Percentiles rank a stretch among this genome's conserved stretches.
Conservation (phyloP, 2,329 filamentous ascomycete species). For the Bipolaris gigantea region DNA sequence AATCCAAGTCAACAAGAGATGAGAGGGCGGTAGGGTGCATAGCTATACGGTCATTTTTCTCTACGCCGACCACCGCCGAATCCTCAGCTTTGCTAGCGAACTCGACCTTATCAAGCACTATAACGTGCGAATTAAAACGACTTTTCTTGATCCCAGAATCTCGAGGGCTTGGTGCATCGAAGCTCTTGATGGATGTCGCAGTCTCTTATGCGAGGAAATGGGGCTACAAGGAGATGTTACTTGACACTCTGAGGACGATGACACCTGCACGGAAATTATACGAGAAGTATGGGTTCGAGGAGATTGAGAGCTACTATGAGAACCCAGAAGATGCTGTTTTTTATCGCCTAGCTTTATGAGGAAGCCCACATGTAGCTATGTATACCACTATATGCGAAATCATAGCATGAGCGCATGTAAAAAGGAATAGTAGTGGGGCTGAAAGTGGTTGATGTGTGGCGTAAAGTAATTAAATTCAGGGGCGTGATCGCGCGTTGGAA, state of each 20-base stretch:
- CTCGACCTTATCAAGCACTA: slow-evolving; percentile 3
- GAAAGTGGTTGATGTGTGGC: slow-evolving; percentile 8
- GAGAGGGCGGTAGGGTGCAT: slow-evolving; percentile 53
- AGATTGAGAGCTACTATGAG: slow-evolving; percentile 58
- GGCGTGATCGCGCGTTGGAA: slow-evolving; percentile 35
- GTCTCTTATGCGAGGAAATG: slow-evolving; percentile 51
- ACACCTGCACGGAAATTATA: slow-evolving; percentile 55
- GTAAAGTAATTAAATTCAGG: slow-evolving; percentile 11
- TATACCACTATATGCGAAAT: background rate
- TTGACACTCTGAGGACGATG: slow-evolving; percentile 62
- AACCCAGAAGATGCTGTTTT: slow-evolving; percentile 59
- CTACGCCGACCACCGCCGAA: slow-evolving; percentile 3
- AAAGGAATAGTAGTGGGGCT: background rate
- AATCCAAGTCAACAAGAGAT: background rate
- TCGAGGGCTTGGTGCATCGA: slow-evolving; percentile 55
- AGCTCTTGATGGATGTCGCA: slow-evolving; percentile 50
- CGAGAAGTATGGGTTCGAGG: slow-evolving; percentile 54
- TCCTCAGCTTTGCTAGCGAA: slow-evolving; percentile 7
- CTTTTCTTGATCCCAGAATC: slow-evolving; percentile 55
- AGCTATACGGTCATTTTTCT: slow-evolving; percentile 49
- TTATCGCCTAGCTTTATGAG: slow-evolving; percentile 45
- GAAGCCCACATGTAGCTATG: background rate
- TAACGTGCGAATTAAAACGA: slow-evolving; percentile 60
- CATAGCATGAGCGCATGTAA: too few relatives aligned
- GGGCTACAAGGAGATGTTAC: slow-evolving; percentile 56